Conservation (phyloP, 352 stramenopile species). For the Phytopythium vexans region DNA sequence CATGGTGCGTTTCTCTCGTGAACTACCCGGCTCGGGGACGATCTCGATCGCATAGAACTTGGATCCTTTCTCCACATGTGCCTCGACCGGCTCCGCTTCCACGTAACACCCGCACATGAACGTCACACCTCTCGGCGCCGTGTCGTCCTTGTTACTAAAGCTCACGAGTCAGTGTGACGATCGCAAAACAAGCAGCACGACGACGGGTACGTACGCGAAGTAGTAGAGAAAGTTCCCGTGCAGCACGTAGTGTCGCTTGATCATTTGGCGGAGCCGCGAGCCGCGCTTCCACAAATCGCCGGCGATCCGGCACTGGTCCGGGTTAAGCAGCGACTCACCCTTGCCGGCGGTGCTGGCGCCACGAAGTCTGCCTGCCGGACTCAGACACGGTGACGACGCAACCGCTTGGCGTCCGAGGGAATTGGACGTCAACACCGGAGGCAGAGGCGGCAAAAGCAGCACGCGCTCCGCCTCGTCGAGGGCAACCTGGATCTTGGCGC, state of each 20-base stretch:
- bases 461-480: conserved; percentile 47
- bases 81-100: conserved; percentile 45
- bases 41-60: conserved; percentile 90
- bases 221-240: conserved; percentile 90
- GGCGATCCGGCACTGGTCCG: conserved; percentile 19
- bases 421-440: conserved; percentile 1
- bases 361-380: too few relatives aligned
- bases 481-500: conserved; percentile 38
- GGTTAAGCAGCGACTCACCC: neutral
- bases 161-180: neutral
- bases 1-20: conserved; percentile 74
- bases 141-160: conserved; percentile 60
- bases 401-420: too few relatives aligned
- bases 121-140: conserved; percentile 64
- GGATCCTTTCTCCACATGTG: conserved; percentile 70
- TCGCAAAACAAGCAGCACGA: neutral
- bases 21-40: conserved; percentile 57
- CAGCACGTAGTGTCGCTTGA: conserved; percentile 81
- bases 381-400: too few relatives aligned
- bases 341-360: neutral
- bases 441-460: conserved; percentile 7
- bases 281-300: conserved; percentile 79
- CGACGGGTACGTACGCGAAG: conserved; percentile 49
- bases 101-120: conserved; percentile 85
- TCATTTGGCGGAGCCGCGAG: conserved; percentile 81